Evolutionary conservation across 2,329 filamentous ascomycete species (phyloP), one percentile per base, ranked within the genome.

Genomic region (Coniochaeta sp.): DNA sequence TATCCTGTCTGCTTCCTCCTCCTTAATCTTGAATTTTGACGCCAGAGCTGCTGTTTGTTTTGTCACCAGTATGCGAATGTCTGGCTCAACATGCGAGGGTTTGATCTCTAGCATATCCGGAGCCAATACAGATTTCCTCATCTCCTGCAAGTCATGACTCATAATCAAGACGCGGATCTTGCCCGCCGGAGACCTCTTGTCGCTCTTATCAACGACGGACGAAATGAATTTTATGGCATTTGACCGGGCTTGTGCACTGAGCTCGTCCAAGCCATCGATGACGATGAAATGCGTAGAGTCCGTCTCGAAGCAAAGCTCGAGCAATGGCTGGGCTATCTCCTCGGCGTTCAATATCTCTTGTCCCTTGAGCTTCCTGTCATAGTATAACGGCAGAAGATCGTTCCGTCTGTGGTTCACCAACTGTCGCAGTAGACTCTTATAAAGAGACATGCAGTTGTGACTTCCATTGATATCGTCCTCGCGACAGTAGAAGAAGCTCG

Each of bases 261-360:
- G 76, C 60, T 79, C 76, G 56, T 79, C 77, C 16, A 79, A 62
- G 0, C 77, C 77, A 62, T 80, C 77, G n/a, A 80, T 66, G 7
- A 80, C 62, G 36, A 79, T 68, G 62, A 73, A 77, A 10, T 72
- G 64, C 1, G 65, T 66, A 10, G 60, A 34, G 38, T 60, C 66
- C 30, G 62, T 64, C 2, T 73, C 65, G 14, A 70, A 68, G 22
- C 72, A 70, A 0, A 69, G 58, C 1, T 70, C 65, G 2, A 78
- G 62, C 3, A 78, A 66, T 0, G 68, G 59, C 24, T 69, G 61
- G 22, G 72, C 68, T 0, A 64, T 62, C 1, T 61, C 61, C 1
- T 63, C 60, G 4, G 68, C 67, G 2, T 60, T 63, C 5, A 76
- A 65, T 6, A 66, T 28, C 24, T 52, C 47, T 30, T 52, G 47